These are phyloP conservation scores for Hypsizygus marmoreus DNA, from an alignment of 768 basidiomycete genomes.

Conservation along the genomic window DNA sequence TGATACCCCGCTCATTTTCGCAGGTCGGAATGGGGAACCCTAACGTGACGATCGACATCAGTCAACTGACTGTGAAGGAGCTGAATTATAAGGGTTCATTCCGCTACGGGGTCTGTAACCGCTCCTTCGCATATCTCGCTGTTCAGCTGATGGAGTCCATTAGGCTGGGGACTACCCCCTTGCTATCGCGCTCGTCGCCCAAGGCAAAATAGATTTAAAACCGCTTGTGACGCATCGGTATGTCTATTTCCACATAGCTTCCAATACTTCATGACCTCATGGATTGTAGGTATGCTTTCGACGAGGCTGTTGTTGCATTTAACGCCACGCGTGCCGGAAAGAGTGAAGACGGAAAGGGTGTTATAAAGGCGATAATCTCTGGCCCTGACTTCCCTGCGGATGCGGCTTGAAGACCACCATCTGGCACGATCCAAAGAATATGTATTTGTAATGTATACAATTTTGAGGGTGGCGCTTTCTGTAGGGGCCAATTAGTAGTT, in stretches of 20 bases:
- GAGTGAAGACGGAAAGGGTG: conserved; percentile 81
- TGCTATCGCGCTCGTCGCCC: conserved; percentile 80
- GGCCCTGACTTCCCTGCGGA: conserved; percentile 65
- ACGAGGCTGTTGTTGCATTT: conserved; percentile 80
- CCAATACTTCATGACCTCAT: not conserved
- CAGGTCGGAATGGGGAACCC: conserved; percentile 88
- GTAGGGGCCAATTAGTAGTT: too few relatives aligned
- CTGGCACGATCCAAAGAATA: not conserved
- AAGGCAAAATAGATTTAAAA: conserved; percentile 83
- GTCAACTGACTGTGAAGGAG: conserved; percentile 73
- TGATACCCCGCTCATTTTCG: not conserved
- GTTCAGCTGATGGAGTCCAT: conserved; percentile 4
- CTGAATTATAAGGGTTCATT: conserved; percentile 87
- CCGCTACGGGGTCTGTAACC: conserved; percentile 71
- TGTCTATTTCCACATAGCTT: conserved; percentile 1
- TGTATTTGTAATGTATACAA: conserved; percentile 13
- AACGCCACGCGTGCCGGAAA: conserved; percentile 77
- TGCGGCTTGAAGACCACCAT: conserved; percentile 17
- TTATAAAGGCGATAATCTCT: conserved; percentile 89
- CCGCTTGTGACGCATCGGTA: conserved; percentile 89
- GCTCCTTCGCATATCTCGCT: not conserved
- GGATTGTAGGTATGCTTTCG: conserved; percentile 64
- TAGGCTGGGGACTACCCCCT: conserved; percentile 85
- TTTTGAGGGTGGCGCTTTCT: too few relatives aligned
- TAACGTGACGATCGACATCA: conserved; percentile 74